Evolutionary conservation across 352 stramenopile genomes (phyloP).

Genomic region (Thalassiosira hispida): DNA sequence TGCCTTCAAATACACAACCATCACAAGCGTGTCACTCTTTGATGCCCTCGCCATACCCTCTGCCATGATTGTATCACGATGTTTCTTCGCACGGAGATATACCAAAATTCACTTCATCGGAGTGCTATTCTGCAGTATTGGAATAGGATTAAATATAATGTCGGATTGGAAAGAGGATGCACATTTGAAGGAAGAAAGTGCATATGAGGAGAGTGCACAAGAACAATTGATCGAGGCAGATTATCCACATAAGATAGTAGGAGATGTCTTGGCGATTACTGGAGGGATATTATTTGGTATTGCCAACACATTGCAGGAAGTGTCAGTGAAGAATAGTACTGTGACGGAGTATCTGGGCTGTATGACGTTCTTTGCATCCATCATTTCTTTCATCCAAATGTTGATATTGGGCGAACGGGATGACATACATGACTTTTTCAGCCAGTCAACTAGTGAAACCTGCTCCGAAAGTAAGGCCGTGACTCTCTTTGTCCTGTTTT

Average conservation of each 20-base stretch:
- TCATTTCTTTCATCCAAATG: conserved; percentile 90
- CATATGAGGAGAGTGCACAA: conserved; percentile 83
- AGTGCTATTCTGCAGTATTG: conserved; percentile 91
- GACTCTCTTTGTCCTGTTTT: conserved; percentile 37
- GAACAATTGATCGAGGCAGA: conserved; percentile 60
- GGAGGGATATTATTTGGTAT: conserved; percentile 77
- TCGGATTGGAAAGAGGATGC: conserved; percentile 86
- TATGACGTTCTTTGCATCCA: conserved; percentile 88
- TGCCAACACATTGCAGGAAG: conserved; percentile 78
- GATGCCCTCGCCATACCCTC: conserved; percentile 96
- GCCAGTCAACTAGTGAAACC: conserved; percentile 15
- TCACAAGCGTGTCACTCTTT: conserved; percentile 94
- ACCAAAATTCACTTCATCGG: conserved; percentile 76
- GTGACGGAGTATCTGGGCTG: conserved; percentile 91
- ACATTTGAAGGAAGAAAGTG: conserved; percentile 62
- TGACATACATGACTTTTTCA: conserved; percentile 62
- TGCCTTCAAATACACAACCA: conserved; percentile 95
- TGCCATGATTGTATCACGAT: conserved; percentile 93
- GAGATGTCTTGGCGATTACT: conserved; percentile 69
- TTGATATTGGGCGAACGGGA: conserved; percentile 88
- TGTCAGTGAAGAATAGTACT: conserved; percentile 41
- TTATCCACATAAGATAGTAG: conserved; percentile 71
- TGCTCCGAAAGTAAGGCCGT: conserved; percentile 34
- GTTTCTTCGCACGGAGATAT: conserved; percentile 86
- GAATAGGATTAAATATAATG: conserved; percentile 91